phyloP scores from a whole-genome alignment of 257 asterid species.

The Ajuga chamaepitys region DNA sequence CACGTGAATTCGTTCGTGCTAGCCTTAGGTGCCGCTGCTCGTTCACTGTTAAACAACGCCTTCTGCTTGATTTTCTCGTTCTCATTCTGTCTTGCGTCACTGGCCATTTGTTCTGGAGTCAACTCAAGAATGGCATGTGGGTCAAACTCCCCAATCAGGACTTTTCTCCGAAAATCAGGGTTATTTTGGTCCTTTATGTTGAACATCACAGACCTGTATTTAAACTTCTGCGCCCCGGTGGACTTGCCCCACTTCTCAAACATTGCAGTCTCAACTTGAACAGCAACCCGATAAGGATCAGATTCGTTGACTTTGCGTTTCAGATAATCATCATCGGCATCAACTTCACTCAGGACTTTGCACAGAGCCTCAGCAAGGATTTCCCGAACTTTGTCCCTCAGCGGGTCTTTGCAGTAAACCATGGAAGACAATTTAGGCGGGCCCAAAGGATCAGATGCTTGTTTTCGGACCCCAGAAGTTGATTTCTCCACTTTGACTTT shows the following conservation, averaged over 20 bases:
- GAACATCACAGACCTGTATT: slow-evolving; percentile 52
- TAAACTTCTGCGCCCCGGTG: slow-evolving; percentile 46
- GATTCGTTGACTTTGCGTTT: slow-evolving; percentile 35
- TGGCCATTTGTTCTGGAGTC: slow-evolving; percentile 86
- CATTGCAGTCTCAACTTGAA: slow-evolving; percentile 44
- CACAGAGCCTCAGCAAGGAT: slow-evolving; percentile 45
- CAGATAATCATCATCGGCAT: slow-evolving; percentile 32
- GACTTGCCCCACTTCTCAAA: slow-evolving; percentile 58
- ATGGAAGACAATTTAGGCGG: slow-evolving; percentile 50
- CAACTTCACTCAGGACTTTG: slow-evolving; percentile 38
- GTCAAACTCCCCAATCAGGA: slow-evolving; percentile 53
- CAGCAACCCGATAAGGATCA: slow-evolving; percentile 75
- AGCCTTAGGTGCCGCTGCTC: slow-evolving; percentile 61
- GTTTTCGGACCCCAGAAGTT: slow-evolving; percentile 22
- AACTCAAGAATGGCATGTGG: slow-evolving; percentile 39
- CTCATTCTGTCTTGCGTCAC: slow-evolving; percentile 64
- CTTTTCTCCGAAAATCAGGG: slow-evolving; percentile 68
- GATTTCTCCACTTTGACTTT: slow-evolving; percentile 38
- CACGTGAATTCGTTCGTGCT: slow-evolving; percentile 74
- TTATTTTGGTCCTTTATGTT: slow-evolving; percentile 48
- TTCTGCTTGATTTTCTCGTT: slow-evolving; percentile 71
- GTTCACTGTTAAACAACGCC: slow-evolving; percentile 68
- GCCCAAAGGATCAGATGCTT: slow-evolving; percentile 12
- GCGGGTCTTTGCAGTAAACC: slow-evolving; percentile 47
- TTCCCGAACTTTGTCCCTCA: slow-evolving; percentile 52